Conservation (phyloP, 2,329 filamentous ascomycete genomes). For the Trichophyton rubrum region DNA sequence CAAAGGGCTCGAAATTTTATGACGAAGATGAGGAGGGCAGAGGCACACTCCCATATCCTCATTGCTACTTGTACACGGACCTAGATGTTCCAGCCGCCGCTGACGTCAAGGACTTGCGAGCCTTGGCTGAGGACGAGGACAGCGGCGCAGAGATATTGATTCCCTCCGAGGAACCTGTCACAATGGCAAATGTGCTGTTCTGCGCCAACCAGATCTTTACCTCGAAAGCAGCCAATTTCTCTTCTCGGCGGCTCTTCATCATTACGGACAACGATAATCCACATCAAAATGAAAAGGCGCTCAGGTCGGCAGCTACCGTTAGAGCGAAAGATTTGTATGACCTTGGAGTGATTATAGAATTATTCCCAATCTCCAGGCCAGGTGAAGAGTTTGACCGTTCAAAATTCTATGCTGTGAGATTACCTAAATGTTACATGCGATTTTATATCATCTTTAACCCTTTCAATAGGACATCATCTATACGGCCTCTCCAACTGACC, state of each 20-base stretch:
- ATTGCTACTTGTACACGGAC: slow-evolving; percentile 85
- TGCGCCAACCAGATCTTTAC: slow-evolving; percentile 96
- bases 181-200: slow-evolving; percentile 83
- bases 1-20: slow-evolving; percentile 67
- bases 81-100: slow-evolving; percentile 75
- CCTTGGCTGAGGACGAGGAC: slow-evolving; percentile 65
- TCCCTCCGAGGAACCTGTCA: slow-evolving; percentile 53
- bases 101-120: slow-evolving; percentile 69
- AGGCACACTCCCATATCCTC: slow-evolving; percentile 58
- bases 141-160: slow-evolving; percentile 56
- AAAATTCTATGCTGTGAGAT: slow-evolving; percentile 77
- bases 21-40: slow-evolving; percentile 48
- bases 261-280: slow-evolving; percentile 91
- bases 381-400: slow-evolving; percentile 63
- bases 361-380: slow-evolving; percentile 72
- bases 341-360: slow-evolving; percentile 75
- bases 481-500: slow-evolving; percentile 55
- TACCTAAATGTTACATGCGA: not conserved
- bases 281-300: slow-evolving; percentile 57
- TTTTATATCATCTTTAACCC: not conserved
- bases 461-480: slow-evolving; percentile 74
- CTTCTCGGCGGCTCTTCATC: slow-evolving; percentile 83
- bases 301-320: slow-evolving; percentile 65
- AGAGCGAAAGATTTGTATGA: slow-evolving; percentile 93
- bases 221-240: slow-evolving; percentile 86